Evolutionary conservation across 495 filamentous ascomycete genomes (phyloP).

Genomic region (Penicillium canescens): DNA sequence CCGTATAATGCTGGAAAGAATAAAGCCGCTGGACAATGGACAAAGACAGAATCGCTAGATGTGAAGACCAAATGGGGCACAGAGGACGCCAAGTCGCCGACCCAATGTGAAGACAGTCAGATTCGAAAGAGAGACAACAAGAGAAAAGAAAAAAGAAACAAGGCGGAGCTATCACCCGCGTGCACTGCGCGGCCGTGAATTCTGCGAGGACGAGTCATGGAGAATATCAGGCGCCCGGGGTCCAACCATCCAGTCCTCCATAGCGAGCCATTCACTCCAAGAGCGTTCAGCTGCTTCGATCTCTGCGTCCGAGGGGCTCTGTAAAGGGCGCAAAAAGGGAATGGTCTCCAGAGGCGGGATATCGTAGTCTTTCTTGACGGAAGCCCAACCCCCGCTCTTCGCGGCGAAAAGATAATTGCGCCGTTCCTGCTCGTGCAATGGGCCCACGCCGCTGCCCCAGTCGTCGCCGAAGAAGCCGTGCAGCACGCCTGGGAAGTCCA

Average conservation of each 20-base stretch:
- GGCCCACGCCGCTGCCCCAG: conserved; percentile 76
- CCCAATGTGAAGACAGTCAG: conserved; percentile 5
- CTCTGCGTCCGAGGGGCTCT: conserved; percentile 72
- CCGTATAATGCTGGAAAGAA: conserved; percentile 14
- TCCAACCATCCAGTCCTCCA: conserved; percentile 96
- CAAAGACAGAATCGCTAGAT: conserved; percentile 20
- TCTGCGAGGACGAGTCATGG: conserved; percentile 45
- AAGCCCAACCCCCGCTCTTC: conserved; percentile 85
- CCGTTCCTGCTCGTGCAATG: conserved; percentile 84
- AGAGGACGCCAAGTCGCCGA: conserved; percentile 20
- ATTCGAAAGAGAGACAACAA: conserved; percentile 6
- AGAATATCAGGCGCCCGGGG: conserved; percentile 52
- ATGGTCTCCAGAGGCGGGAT: conserved; percentile 76
- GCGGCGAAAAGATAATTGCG: conserved; percentile 94
- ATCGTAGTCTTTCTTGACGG: conserved; percentile 88
- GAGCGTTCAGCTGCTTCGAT: conserved; percentile 78
- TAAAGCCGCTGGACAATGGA: conserved; percentile 12
- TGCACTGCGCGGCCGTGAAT: conserved; percentile 37
- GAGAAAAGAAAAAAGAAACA: conserved; percentile 3
- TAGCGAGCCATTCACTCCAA: conserved; percentile 86
- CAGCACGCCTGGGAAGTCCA: conserved; percentile 80
- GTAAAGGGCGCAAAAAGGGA: conserved; percentile 81
- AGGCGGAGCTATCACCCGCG: conserved; percentile 21
- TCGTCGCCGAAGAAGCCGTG: conserved; percentile 96
- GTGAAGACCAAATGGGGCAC: conserved; percentile 1